Evolutionary conservation across 352 stramenopile species (phyloP), one percentile per base, ranked within the genome.

Genomic region (Elongisporangium prolatum): DNA sequence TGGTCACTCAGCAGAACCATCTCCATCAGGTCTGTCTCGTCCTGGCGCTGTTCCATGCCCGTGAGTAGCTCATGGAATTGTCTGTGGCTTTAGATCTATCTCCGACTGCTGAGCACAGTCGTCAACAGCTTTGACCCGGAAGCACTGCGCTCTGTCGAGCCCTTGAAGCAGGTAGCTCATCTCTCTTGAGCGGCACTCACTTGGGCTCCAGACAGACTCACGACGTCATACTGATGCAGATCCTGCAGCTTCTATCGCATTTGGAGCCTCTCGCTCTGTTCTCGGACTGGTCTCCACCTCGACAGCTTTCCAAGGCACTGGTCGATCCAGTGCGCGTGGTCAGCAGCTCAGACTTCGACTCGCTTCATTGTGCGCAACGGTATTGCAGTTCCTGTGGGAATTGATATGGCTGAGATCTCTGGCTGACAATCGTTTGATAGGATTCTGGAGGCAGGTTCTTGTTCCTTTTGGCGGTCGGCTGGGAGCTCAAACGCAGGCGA

Each of bases 251-350:
- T 25, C 74, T 93, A 50, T 68, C 63, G 11, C 80, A 77, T 14
- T 72, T 93, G 48, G 75, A 89, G 18, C 79, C 81, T 3, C 64
- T 96, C 17, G 56, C 68, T 40, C 70, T 96, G 10, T 96, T 94
- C 64, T 44, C 64, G 8, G 84, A 96, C 54, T 96, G 86, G 86
- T 81, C 83, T 5, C 86, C 85, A 21, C 72, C 80, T 49, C 76
- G 71, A 9, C 68, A 83, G 16, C 62, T 92, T 11, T 89, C 79
- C 0, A 68, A 61, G 14, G 61, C 62, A 3, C 60, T 75, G 34
- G 50, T 85, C 5, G 40, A 65, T 6, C 82, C 84, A 0, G 74
- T 63, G 2, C 65, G 80, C 53, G 72, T 89, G 4, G 75, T 74
- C 24, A 67, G 72, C 34, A 93, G 83, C 61, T 91, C 84, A 0